A percentile compares a stretch with the other conserved stretches of the same genome.
These are phyloP conservation scores for Tulasnella sp. DNA, from an alignment of 768 basidiomycete genomes.

Conservation along the genomic window DNA sequence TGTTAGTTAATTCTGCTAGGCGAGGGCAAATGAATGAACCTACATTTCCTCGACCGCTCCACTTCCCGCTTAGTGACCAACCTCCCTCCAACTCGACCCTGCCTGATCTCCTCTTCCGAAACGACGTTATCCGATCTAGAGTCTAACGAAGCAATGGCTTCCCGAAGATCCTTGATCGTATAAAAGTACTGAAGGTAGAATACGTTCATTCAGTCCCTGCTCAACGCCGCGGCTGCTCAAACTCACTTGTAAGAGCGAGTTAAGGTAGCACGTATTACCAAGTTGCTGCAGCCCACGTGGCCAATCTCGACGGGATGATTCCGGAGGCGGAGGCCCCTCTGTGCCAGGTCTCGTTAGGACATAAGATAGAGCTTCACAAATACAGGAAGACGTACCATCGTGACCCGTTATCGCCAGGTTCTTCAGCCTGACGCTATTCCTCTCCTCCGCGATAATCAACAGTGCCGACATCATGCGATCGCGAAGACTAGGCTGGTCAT, in stretches of 20 bases:
- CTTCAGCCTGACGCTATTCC: slow-evolving; percentile 60
- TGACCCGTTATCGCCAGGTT: slow-evolving; percentile 51
- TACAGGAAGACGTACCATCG: slow-evolving; percentile 51
- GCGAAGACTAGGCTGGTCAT: slow-evolving; percentile 54
- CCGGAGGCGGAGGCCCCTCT: slow-evolving; percentile 50
- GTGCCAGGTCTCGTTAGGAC: background rate
- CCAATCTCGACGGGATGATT: slow-evolving; percentile 45
- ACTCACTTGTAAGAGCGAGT: slow-evolving; percentile 60
- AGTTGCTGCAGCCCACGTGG: slow-evolving; percentile 82
- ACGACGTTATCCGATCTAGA: slow-evolving; percentile 30
- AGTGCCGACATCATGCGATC: slow-evolving; percentile 67
- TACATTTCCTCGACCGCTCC: slow-evolving; percentile 74
- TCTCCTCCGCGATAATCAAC: slow-evolving; percentile 56
- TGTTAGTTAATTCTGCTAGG: background rate
- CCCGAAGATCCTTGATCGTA: slow-evolving; percentile 83
- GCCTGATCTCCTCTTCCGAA: slow-evolving; percentile 66
- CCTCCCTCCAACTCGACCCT: slow-evolving; percentile 79
- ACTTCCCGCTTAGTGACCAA: slow-evolving; percentile 73
- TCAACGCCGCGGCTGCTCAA: background rate
- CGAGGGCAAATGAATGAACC: slow-evolving; percentile 19
- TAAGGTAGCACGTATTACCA: slow-evolving; percentile 81
- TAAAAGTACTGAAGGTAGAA: slow-evolving; percentile 64
- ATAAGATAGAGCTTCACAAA: background rate
- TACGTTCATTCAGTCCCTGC: background rate
- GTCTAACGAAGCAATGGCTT: slow-evolving; percentile 45